Evolutionary conservation across 2,329 filamentous ascomycete genomes (phyloP).

Genomic region (Monosporascus sp.): DNA sequence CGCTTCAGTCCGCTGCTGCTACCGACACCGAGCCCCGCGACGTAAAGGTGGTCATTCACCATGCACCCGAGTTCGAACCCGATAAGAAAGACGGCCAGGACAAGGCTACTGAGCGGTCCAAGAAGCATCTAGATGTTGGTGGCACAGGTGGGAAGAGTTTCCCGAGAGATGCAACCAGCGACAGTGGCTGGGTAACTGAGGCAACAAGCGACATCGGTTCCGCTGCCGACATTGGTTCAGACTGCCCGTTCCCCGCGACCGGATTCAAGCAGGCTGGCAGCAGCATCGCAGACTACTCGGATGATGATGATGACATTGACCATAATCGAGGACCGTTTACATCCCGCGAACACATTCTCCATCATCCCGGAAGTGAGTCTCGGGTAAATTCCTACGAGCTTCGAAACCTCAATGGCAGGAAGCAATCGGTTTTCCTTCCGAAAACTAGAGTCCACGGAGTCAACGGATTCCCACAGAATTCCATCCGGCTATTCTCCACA

Average conservation of each 20-base stretch:
- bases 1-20: background rate
- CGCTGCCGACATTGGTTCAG: constrained; percentile 1
- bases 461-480: constrained; percentile 13
- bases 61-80: background rate
- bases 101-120: background rate
- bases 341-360: constrained; percentile 16
- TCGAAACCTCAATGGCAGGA: constrained; percentile 11
- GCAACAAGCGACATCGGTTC: constrained; percentile 25
- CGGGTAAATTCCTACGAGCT: constrained; percentile 8
- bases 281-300: constrained; percentile 42
- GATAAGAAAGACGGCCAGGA: background rate
- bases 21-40: constrained; percentile 4
- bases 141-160: background rate
- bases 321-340: constrained; percentile 5
- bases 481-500: constrained; percentile 6
- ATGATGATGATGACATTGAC: constrained; percentile 16
- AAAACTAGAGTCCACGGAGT: constrained; percentile 1
- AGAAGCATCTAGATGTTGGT: background rate
- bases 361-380: constrained; percentile 6
- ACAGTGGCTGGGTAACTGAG: constrained; percentile 36
- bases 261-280: constrained; percentile 29
- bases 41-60: constrained; percentile 16
- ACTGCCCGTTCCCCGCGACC: background rate
- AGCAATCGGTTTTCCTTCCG: constrained; percentile 10
- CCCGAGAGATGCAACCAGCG: constrained; percentile 17